Percentiles rank a stretch among this genome's conserved stretches.
Evolutionary conservation across 108 stramenopile genomes (phyloP).

Genomic region (Mediolabrus comicus): DNA sequence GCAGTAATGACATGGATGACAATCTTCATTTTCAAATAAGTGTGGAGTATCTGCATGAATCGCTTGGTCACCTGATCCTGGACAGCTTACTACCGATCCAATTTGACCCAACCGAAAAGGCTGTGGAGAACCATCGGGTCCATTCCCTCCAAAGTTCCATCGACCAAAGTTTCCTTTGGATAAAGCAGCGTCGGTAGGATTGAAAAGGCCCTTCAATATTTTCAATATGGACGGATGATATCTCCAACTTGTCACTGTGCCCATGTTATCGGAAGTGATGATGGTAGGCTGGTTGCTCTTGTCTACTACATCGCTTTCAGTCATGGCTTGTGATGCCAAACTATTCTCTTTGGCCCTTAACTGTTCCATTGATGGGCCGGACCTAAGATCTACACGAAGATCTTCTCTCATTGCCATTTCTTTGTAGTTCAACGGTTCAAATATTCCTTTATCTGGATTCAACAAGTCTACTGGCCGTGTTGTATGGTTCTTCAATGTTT

Average conservation of each 20-base stretch:
- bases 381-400: constrained; percentile 72
- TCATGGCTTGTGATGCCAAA: neutral
- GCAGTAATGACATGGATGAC: constrained; percentile 82
- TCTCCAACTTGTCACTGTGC: constrained; percentile 39
- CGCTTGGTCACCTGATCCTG: constrained; percentile 81
- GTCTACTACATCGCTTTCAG: neutral
- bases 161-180: constrained; percentile 77
- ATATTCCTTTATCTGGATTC: constrained; percentile 46
- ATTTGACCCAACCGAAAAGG: constrained; percentile 72
- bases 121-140: constrained; percentile 78
- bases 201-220: constrained; percentile 64
- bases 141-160: constrained; percentile 83
- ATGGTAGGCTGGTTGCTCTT: constrained; percentile 20
- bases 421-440: constrained; percentile 66
- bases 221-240: constrained; percentile 62
- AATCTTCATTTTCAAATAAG: constrained; percentile 68
- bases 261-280: constrained; percentile 15
- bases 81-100: constrained; percentile 83
- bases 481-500: constrained; percentile 44
- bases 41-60: constrained; percentile 90
- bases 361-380: constrained; percentile 55
- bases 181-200: constrained; percentile 50
- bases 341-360: constrained; percentile 35
- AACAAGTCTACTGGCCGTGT: constrained; percentile 58
- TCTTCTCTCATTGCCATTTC: constrained; percentile 90